These are phyloP conservation scores for Colletotrichum melonis DNA, from an alignment of 2,329 filamentous ascomycete genomes.

Conservation along the genomic window DNA sequence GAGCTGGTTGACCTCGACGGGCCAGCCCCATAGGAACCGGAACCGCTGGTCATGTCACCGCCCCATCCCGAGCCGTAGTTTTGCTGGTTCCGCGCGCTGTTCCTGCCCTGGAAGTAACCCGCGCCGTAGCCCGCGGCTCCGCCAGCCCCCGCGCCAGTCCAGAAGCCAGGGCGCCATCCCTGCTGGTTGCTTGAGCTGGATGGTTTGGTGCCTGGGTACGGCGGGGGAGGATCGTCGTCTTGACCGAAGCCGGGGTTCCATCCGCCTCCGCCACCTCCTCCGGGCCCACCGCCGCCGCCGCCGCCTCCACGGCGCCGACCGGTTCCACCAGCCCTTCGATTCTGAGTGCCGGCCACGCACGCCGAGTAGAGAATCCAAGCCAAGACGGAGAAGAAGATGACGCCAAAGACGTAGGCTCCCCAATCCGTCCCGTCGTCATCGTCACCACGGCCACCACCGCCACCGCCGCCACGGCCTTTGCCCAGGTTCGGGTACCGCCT, in stretches of 20 bases:
- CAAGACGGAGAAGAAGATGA: conserved; percentile 70
- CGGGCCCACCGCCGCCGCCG: conserved; percentile 52
- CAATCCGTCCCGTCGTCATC: conserved; percentile 46
- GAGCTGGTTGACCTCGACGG: conserved; percentile 51
- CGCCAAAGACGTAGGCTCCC: conserved; percentile 64
- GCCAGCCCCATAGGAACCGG: conserved; percentile 43
- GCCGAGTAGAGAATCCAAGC: conserved; percentile 72
- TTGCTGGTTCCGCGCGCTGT: conserved; percentile 39
- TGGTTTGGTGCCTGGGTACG: conserved; percentile 59
- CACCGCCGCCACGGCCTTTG: conserved; percentile 50
- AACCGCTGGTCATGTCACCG: conserved; percentile 41
- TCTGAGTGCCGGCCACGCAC: conserved; percentile 44
- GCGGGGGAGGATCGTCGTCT: conserved; percentile 63
- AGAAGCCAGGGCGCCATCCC: conserved; percentile 80
- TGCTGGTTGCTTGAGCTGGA: conserved; percentile 45
- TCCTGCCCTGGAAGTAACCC: conserved; percentile 51
- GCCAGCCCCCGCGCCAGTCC: conserved; percentile 75
- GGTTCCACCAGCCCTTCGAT: conserved; percentile 43
- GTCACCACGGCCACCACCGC: conserved; percentile 24
- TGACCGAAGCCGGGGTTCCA: conserved; percentile 52
- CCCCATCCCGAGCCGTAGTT: conserved; percentile 46
- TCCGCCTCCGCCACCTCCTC: conserved; percentile 54
- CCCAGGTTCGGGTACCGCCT: conserved; percentile 71
- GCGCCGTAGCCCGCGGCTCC: conserved; percentile 77
- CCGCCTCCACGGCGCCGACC: conserved; percentile 52